phyloP scores from a whole-genome alignment of 768 basidiomycete species.

The Boletus rubroflammeus region DNA sequence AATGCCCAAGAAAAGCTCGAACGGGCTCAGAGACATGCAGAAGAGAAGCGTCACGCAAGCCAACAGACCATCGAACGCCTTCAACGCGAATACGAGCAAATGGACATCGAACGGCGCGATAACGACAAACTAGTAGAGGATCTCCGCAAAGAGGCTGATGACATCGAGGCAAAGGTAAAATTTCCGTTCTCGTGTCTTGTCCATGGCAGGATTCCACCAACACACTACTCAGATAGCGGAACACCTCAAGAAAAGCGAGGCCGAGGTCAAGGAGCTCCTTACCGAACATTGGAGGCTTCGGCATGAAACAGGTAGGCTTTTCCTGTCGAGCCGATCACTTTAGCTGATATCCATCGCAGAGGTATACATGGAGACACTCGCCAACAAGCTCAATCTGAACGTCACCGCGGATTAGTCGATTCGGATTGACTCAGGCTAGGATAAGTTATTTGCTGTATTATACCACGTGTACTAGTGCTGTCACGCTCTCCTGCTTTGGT shows the following conservation, averaged over 20 bases:
- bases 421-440: not conserved
- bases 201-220: not conserved
- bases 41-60: conserved; percentile 73
- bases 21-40: conserved; percentile 72
- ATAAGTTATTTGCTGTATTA: conserved; percentile 20
- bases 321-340: not conserved
- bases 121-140: conserved; percentile 80
- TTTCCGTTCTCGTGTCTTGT: not conserved
- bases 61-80: conserved; percentile 72
- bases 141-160: conserved; percentile 64
- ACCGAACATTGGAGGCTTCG: conserved; percentile 80
- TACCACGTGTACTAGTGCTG: conserved; percentile 12
- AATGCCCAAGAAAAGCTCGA: conserved; percentile 84
- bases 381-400: conserved; percentile 71
- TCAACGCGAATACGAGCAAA: conserved; percentile 74
- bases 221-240: conserved; percentile 59
- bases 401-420: conserved; percentile 28
- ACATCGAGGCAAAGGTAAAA: conserved; percentile 60
- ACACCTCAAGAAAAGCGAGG: conserved; percentile 69
- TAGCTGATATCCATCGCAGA: conserved; percentile 40
- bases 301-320: conserved; percentile 61
- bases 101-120: conserved; percentile 70
- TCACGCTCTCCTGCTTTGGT: not conserved
- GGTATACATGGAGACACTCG: conserved; percentile 83
- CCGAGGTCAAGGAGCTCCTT: conserved; percentile 76